phyloP scores from a whole-genome alignment of 345 rosid species.

The Xanthoceras sorbifolium region DNA sequence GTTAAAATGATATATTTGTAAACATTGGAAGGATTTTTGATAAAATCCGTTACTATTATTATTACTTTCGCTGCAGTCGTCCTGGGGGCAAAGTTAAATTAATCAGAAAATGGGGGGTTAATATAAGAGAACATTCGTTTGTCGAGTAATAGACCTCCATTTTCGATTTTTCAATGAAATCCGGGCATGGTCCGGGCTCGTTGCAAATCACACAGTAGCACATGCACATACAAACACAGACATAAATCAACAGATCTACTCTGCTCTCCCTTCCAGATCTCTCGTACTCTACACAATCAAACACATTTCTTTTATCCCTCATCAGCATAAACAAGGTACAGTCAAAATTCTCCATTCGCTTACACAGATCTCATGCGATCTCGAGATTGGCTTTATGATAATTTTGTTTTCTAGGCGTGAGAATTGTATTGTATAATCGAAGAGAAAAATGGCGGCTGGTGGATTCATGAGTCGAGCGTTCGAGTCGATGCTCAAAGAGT shows the following conservation, averaged over 20 bases:
- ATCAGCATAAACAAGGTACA: not conserved
- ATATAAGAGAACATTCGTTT: not conserved
- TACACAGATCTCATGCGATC: conserved; percentile 5
- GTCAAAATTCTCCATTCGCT: not conserved
- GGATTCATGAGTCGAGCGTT: conserved; percentile 93
- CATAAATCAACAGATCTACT: conserved; percentile 6
- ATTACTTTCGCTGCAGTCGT: no score
- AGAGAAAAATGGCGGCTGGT: conserved; percentile 70
- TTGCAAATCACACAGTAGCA: not conserved
- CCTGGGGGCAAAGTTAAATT: not conserved
- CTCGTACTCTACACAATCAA: not conserved
- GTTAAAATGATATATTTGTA: no score
- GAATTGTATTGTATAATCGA: not conserved
- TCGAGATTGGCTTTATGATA: not conserved
- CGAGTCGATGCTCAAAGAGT: conserved; percentile 95
- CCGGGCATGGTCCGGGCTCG: not conserved
- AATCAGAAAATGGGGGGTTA: not conserved
- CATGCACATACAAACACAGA: not conserved
- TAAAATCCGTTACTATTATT: not conserved
- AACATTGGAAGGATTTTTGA: no score
- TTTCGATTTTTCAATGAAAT: not conserved
- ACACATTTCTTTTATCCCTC: not conserved
- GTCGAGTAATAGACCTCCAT: not conserved
- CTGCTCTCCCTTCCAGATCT: not conserved
- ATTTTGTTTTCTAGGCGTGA: not conserved